phyloP scores from a whole-genome alignment of 257 asterid species.

The Schizonepeta tenuifolia region DNA sequence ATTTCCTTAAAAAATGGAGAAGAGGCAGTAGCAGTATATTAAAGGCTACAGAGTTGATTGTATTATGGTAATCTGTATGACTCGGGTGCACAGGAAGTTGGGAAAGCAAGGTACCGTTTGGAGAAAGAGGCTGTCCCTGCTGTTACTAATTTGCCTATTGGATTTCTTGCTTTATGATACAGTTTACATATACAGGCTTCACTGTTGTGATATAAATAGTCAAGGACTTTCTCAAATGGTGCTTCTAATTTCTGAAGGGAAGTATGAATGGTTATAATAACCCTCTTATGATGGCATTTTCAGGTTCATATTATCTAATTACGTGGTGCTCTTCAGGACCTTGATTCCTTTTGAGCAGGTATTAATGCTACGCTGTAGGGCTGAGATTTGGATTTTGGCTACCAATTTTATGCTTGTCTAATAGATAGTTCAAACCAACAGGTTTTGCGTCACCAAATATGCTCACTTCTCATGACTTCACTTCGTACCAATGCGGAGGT shows the following conservation, averaged over 20 bases:
- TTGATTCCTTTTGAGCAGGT: slow-evolving; percentile 96
- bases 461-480: slow-evolving; percentile 98
- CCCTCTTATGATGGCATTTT: slow-evolving; percentile 32
- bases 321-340: slow-evolving; percentile 87
- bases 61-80: background rate
- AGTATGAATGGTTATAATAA: slow-evolving; percentile 15
- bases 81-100: background rate
- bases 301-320: slow-evolving; percentile 91
- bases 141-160: background rate
- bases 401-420: slow-evolving; percentile 38
- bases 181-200: background rate
- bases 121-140: background rate
- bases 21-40: background rate
- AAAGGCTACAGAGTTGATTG: background rate
- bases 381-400: slow-evolving; percentile 24
- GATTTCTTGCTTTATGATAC: background rate
- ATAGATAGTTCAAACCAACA: slow-evolving; percentile 47
- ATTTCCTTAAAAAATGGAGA: background rate
- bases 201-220: background rate
- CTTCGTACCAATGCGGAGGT: slow-evolving; percentile 98
- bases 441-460: slow-evolving; percentile 86
- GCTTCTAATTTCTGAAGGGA: slow-evolving; percentile 20
- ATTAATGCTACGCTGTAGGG: slow-evolving; percentile 27
- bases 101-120: background rate
- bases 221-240: slow-evolving; percentile 15